Evolutionary conservation across 306 rosid genomes (phyloP).

Genomic region (Herpetospermum pedunculosum): DNA sequence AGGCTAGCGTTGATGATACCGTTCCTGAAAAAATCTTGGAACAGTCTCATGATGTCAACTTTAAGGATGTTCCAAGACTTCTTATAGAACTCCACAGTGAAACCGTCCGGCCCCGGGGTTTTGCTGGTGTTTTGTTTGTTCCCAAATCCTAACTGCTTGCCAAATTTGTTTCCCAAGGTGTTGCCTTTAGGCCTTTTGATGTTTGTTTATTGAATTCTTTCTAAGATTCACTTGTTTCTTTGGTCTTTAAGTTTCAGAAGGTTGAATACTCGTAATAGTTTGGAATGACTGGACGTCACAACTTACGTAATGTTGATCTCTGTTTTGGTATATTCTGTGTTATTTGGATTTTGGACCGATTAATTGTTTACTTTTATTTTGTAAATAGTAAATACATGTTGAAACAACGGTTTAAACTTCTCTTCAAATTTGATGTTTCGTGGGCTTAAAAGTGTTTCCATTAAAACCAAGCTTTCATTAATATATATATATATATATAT

Average conservation of each 20-base stretch:
- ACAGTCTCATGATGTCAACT: too few species aligned
- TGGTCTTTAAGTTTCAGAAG: neutral
- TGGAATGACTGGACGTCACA: neutral
- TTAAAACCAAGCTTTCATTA: neutral
- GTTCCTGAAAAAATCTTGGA: too few species aligned
- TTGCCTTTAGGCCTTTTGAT: neutral
- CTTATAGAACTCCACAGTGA: too few species aligned
- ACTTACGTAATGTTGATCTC: neutral
- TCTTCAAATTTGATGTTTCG: neutral
- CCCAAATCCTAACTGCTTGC: too few species aligned
- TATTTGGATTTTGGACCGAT: neutral
- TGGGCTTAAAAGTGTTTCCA: neutral
- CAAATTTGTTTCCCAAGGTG: too few species aligned
- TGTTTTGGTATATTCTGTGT: neutral
- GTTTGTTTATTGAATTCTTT: neutral
- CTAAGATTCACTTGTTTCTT: neutral
- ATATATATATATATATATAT: too few species aligned
- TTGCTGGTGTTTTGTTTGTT: too few species aligned
- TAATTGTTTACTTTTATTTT: neutral
- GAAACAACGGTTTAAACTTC: neutral
- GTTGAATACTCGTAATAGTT: neutral
- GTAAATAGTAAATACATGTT: neutral
- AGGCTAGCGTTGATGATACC: too few species aligned
- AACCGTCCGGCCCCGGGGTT: too few species aligned
- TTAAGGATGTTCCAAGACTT: too few species aligned